Evolutionary conservation across 306 rosid genomes (phyloP).

Genomic region (Begonia peltatifolia): DNA sequence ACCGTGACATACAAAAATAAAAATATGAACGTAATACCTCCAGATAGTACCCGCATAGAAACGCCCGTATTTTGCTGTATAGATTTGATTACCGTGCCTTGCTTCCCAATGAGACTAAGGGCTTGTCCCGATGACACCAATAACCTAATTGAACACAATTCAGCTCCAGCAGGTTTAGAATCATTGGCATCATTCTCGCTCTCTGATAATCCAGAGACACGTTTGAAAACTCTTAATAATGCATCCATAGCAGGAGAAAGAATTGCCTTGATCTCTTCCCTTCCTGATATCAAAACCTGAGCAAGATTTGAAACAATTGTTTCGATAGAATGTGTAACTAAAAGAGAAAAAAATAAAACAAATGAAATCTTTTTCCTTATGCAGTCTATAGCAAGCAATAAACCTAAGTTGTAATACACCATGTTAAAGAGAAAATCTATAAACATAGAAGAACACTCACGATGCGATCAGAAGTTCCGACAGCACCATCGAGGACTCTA

Average conservation of each 20-base stretch:
- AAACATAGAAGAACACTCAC: slow-evolving; percentile 28
- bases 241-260: slow-evolving; percentile 98
- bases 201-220: slow-evolving; percentile 65
- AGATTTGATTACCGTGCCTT: slow-evolving; percentile 80
- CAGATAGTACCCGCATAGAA: slow-evolving; percentile 65
- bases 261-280: slow-evolving; percentile 62
- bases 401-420: no score
- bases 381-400: no score
- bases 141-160: slow-evolving; percentile 59
- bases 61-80: slow-evolving; percentile 76
- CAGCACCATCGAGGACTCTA: slow-evolving; percentile 86
- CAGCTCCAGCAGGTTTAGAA: slow-evolving; percentile 30
- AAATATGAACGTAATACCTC: slow-evolving; percentile 28
- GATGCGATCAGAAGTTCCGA: slow-evolving; percentile 74
- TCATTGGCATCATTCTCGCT: slow-evolving; percentile 20
- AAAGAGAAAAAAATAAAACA: no score
- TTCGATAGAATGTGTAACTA: not conserved
- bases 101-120: slow-evolving; percentile 89
- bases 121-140: slow-evolving; percentile 95
- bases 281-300: slow-evolving; percentile 83
- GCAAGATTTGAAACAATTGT: slow-evolving; percentile 7
- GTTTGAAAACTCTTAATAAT: slow-evolving; percentile 64
- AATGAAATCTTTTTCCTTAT: no score
- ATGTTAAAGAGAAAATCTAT: no score
- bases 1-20: no score